Evolutionary conservation across 2,329 filamentous ascomycete species (phyloP), one percentile per base, ranked within the genome.

Genomic region (Venturia nashicola): DNA sequence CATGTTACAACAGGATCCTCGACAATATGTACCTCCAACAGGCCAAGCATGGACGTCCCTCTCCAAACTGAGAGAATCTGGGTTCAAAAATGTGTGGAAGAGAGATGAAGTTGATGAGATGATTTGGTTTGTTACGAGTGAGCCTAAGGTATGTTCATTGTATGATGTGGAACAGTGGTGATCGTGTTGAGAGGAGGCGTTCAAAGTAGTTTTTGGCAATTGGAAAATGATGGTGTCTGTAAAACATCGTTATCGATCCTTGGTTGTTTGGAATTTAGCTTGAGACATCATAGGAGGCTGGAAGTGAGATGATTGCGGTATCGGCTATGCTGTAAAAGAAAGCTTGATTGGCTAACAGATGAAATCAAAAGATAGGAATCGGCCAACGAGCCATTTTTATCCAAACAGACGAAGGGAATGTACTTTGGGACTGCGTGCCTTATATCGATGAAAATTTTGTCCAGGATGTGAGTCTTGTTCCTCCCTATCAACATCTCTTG

Each of bases 371-470:
- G 72, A 76, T 91, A 66, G 89, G 79, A 63, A 94, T 94, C 67
- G 89, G 89, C 0, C 86, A 94, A 74, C 82, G 90, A 40, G 86
- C 86, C 23, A 80, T 91, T 59, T 77, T 95, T 2, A 76, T 93
- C 14, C 78, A 80, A 61, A 90, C 88, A 0, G 77, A 82, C 0
- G 65, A 73, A 0, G 89, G 89, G 0, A 92, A 92, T 71, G 74
- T 94, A 1, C 81, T 94, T 1, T 95, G 90, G 90, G 90, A 94
- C 73, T 85, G 87, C 66, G 78, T 94, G 64, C 82, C 88, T 0
- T 83, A 85, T 67, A 76, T 94, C 3, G 87, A 92, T 71, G 74
- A 80, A 1, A 79, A 80, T 3, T 92, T 89, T 0, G 74, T 89
- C 0, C 71, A 54, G 40, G 61, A 63, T 34, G 48, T 55, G 48